Base-by-base conservation (phyloP, 2,329 filamentous ascomycete species). In the Ceratocystiopsis brevicomis region DNA sequence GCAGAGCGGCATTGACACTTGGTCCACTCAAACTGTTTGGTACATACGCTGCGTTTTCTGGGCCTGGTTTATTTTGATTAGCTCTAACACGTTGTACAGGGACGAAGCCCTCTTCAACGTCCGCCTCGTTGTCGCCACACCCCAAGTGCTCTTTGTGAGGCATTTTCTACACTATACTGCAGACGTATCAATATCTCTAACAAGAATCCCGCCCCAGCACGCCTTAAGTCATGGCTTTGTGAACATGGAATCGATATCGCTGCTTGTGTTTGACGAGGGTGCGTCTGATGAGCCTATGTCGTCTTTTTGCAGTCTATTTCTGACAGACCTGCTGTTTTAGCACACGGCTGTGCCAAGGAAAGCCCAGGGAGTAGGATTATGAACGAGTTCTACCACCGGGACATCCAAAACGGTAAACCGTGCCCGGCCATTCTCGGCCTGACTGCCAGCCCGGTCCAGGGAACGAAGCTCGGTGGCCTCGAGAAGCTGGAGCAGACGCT, bases 201-300 rank as follows among this genome's bases (percentile, higher is more conserved):
- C 21, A 8, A n/a, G 18, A 6, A 19, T 38, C 25, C 17, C 14
- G 17, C 21, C 25, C 10, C 25, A 50, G 3, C 81, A 92, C 57
- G 83, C 82, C 3, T 64, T 92, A 37, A 63, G 60, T 1, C 82
- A 90, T 59, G 81, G 69, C 0, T 92, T 92, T 54, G 69, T 93
- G 2, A 64, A 56, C 2, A 69, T 92, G 52, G 54, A 63, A 0
- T 64, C 63, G 3, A 58, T 93, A 18, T 67, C 77, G 6, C 62
- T 94, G 5, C 60, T 92, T 15, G 69, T 93, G 0, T 81, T 93
- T 51, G 86, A 94, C 53, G 86, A 94, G 73, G 82, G 82, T 79
- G 54, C 43, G 60, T 48, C 18, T 36, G 33, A 5, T 15, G 9
- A 33, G n/a, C n/a, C n/a, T n/a, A n/a, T n/a, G n/a, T n/a, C n/a